These are phyloP conservation scores for Aspergillus phoenicis DNA, from an alignment of 2,329 filamentous ascomycete species.

Conservation along the genomic window DNA sequence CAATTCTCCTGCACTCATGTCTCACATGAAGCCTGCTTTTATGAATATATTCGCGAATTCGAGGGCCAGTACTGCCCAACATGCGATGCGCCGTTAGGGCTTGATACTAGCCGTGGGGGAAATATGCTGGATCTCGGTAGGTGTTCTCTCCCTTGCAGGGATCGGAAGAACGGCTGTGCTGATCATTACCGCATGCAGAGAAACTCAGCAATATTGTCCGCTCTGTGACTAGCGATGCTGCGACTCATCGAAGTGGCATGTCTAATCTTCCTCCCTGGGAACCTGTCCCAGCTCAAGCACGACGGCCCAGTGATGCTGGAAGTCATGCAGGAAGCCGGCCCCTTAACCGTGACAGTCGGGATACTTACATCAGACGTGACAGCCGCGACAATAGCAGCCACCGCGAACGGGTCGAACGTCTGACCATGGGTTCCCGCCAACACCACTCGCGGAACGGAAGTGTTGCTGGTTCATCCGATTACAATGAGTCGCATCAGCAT, in stretches of 20 bases:
- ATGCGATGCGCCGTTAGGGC: constrained; percentile 85
- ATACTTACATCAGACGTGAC: constrained; percentile 38
- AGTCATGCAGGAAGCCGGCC: constrained; percentile 30
- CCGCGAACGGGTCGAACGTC: constrained; percentile 50
- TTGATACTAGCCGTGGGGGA: constrained; percentile 89
- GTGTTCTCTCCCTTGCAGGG: constrained; percentile 27
- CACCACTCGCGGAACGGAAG: constrained; percentile 77
- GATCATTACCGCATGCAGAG: constrained; percentile 58
- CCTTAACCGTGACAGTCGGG: constrained; percentile 32
- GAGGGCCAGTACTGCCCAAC: constrained; percentile 93
- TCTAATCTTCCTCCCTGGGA: constrained; percentile 67
- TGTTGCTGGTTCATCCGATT: constrained; percentile 74
- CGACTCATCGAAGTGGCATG: constrained; percentile 50
- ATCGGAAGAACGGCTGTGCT: constrained; percentile 19
- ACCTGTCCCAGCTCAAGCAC: constrained; percentile 34
- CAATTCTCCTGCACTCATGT: constrained; percentile 98
- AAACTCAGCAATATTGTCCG: constrained; percentile 94
- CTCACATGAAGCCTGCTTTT: constrained; percentile 96
- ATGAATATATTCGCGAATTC: constrained; percentile 94
- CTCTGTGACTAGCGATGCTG: constrained; percentile 71
- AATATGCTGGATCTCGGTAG: constrained; percentile 90
- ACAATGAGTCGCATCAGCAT: constrained; percentile 69
- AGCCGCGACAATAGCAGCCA: constrained; percentile 46
- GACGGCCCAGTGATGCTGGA: constrained; percentile 37
- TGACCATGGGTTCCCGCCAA: constrained; percentile 42